Evolutionary conservation across 495 filamentous ascomycete species (phyloP).

Genomic region (Penicilliopsis zonata): DNA sequence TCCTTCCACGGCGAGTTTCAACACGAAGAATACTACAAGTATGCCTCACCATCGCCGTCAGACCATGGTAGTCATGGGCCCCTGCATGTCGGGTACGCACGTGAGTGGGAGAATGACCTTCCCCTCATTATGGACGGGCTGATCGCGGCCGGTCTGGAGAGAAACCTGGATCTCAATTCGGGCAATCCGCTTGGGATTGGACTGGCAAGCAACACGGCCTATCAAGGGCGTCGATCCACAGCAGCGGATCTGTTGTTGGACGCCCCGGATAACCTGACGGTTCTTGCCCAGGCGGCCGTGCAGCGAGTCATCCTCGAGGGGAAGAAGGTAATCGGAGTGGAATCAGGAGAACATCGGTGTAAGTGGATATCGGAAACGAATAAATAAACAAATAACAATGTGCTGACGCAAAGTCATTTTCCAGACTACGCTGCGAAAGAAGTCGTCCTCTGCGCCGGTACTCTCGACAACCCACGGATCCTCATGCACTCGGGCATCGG

Average conservation of each 20-base stretch:
- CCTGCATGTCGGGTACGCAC: constrained; percentile 33
- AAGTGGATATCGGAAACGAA: constrained; percentile 2
- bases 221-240: constrained; percentile 37
- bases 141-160: constrained; percentile 32
- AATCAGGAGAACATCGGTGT: constrained; percentile 23
- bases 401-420: not conserved
- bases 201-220: constrained; percentile 32
- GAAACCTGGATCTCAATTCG: constrained; percentile 45
- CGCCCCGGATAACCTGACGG: constrained; percentile 36
- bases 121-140: constrained; percentile 28
- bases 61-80: constrained; percentile 40
- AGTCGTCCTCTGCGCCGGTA: constrained; percentile 44
- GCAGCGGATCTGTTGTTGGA: constrained; percentile 34
- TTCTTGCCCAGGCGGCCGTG: constrained; percentile 36
- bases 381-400: not conserved
- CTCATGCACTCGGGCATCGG: constrained; percentile 57
- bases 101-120: constrained; percentile 38
- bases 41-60: constrained; percentile 11
- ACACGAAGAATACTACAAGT: constrained; percentile 20
- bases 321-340: constrained; percentile 40
- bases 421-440: constrained; percentile 36
- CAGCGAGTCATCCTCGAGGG: constrained; percentile 38
- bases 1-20: constrained; percentile 33
- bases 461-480: constrained; percentile 46
- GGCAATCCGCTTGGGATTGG: constrained; percentile 49